Evolutionary conservation across 2,329 filamentous ascomycete species (phyloP).

Genomic region (Amylocarpus encephaloides): DNA sequence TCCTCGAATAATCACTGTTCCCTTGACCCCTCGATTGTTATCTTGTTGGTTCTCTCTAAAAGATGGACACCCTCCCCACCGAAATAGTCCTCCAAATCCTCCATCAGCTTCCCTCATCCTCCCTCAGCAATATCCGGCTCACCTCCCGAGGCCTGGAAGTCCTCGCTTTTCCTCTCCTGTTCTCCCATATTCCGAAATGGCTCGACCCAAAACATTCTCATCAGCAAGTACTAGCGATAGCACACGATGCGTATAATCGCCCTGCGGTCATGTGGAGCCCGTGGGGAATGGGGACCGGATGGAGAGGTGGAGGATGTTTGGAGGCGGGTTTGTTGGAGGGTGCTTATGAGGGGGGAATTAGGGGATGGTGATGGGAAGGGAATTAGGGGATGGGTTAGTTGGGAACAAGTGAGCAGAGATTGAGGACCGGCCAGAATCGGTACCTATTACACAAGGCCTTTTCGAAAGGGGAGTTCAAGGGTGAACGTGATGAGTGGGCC

Average conservation of each 20-base stretch:
- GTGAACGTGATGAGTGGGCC: neutral
- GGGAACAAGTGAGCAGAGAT: slow-evolving; percentile 15
- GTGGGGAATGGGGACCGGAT: slow-evolving; percentile 13
- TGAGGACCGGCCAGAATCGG: slow-evolving; percentile 21
- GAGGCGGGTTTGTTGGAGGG: slow-evolving; percentile 18
- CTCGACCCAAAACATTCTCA: slow-evolving; percentile 11
- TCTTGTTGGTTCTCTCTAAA: neutral
- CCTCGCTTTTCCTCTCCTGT: slow-evolving; percentile 11
- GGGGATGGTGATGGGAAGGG: slow-evolving; percentile 10
- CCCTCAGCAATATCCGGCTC: neutral
- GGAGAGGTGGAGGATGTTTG: slow-evolving; percentile 9
- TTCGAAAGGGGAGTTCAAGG: slow-evolving; percentile 1
- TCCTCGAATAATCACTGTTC: too few species aligned
- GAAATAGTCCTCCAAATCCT: neutral
- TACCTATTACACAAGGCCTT: slow-evolving; percentile 19
- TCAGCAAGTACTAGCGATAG: slow-evolving; percentile 8
- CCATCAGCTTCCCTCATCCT: neutral
- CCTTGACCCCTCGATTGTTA: neutral
- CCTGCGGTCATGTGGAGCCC: slow-evolving; percentile 21
- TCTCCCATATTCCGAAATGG: slow-evolving; percentile 17
- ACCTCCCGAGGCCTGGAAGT: neutral
- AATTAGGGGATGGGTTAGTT: slow-evolving; percentile 20
- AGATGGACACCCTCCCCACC: neutral
- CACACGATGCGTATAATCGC: slow-evolving; percentile 10
- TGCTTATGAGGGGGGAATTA: slow-evolving; percentile 2